Evolutionary conservation across 139 green algal genomes (phyloP), one percentile per base, ranked within the genome.

Genomic region (Chlamydomonas urium): DNA sequence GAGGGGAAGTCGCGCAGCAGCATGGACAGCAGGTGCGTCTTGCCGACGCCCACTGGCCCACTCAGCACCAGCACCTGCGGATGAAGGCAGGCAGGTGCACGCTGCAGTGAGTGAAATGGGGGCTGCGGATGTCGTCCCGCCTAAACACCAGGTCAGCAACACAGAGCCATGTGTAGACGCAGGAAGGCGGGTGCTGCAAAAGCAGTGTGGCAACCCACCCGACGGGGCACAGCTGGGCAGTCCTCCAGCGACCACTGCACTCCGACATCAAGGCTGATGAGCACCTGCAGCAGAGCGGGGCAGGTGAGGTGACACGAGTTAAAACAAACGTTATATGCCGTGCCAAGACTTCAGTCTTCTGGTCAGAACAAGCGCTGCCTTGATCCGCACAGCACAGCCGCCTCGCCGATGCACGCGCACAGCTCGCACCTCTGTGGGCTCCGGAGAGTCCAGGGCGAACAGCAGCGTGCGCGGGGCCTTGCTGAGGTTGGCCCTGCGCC

Each of bases 371-470:
- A n/a, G n/a, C n/a, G n/a, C n/a, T n/a, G n/a, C n/a, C n/a, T n/a
- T n/a, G n/a, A n/a, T n/a, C n/a, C n/a, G n/a, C n/a, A n/a, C n/a
- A n/a, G n/a, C n/a, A n/a, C n/a, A n/a, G n/a, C n/a, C n/a, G n/a
- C n/a, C n/a, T n/a, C n/a, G n/a, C n/a, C n/a, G n/a, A n/a, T n/a
- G n/a, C n/a, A n/a, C n/a, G n/a, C n/a, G n/a, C n/a, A n/a, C n/a
- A n/a, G n/a, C n/a, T n/a, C n/a, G n/a, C n/a, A n/a, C 33, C 29
- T 80, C 38, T 4, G 36, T 47, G 0, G 85, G 87, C 81, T 92
- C 87, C 26, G 75, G 70, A 2, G 69, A 80, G 56, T 90, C 79
- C 1, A 91, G 65, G 6, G 71, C 74, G 36, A 93, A 75, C 65
- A 92, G 66, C 42, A 82, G 63, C 53, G 69, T 75, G 38, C 73